A percentile compares a stretch with the other conserved stretches of the same genome.
phyloP scores from a whole-genome alignment of 257 asterid species.

The Ligustrum vulgare region DNA sequence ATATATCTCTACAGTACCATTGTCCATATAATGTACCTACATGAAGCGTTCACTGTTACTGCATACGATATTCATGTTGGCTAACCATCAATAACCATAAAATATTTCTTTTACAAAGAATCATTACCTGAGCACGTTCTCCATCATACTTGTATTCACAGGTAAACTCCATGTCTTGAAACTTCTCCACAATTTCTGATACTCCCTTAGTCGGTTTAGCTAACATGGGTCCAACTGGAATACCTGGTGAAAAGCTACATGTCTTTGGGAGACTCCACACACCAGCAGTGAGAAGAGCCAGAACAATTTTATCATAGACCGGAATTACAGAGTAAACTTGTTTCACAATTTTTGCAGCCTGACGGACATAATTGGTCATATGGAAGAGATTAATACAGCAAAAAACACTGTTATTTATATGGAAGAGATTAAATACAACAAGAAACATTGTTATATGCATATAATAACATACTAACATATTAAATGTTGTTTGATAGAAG shows the following conservation, averaged over 20 bases:
- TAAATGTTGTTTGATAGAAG: not conserved
- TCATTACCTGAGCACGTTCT: constrained; percentile 92
- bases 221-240: constrained; percentile 96
- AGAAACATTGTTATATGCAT: constrained; percentile 9
- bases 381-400: constrained; percentile 4
- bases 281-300: constrained; percentile 84
- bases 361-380: constrained; percentile 26
- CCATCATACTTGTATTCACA: constrained; percentile 99
- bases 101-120: constrained; percentile 19
- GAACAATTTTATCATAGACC: constrained; percentile 77
- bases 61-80: not conserved
- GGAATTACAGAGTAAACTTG: constrained; percentile 91
- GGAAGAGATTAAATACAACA: constrained; percentile 5
- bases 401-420: not conserved
- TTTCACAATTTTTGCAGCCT: constrained; percentile 92
- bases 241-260: constrained; percentile 83
- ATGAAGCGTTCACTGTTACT: constrained; percentile 20
- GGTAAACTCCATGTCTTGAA: constrained; percentile 84
- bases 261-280: constrained; percentile 90
- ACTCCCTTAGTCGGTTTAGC: constrained; percentile 98
- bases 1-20: constrained; percentile 91
- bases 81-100: constrained; percentile 1
- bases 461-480: not conserved
- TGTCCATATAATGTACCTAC: constrained; percentile 82
- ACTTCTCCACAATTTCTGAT: constrained; percentile 89